These are phyloP conservation scores for Penicillium sp. DNA, from an alignment of 2,329 filamentous ascomycete species.

Conservation along the genomic window DNA sequence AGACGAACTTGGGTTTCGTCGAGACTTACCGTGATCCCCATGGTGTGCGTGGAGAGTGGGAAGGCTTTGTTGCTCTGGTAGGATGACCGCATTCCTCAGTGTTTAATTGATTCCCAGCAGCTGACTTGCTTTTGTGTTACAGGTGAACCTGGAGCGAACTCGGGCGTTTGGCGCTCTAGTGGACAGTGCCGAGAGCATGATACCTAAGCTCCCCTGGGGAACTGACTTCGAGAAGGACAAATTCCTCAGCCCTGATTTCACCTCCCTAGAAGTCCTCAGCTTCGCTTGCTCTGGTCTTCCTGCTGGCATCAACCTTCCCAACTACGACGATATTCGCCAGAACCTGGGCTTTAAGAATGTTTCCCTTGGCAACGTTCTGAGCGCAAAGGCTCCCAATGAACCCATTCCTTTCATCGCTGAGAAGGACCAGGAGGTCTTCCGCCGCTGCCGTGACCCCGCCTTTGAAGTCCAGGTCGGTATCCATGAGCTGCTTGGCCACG, in stretches of 20 bases:
- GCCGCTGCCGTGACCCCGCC: constrained; percentile 79
- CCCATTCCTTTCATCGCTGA: constrained; percentile 87
- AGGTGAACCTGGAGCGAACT: constrained; percentile 85
- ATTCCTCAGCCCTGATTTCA: constrained; percentile 94
- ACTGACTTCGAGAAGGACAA: constrained; percentile 93
- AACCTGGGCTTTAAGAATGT: constrained; percentile 70
- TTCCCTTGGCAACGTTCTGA: constrained; percentile 88
- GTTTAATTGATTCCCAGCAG: not conserved
- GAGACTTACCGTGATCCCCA: constrained; percentile 85
- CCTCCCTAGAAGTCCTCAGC: constrained; percentile 85
- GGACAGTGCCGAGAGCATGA: constrained; percentile 75
- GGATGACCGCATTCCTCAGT: constrained; percentile 9
- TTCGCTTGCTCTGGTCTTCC: constrained; percentile 70
- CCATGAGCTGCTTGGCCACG: constrained; percentile 86
- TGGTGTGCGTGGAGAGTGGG: constrained; percentile 80
- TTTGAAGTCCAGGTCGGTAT: constrained; percentile 97
- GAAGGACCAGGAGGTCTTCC: constrained; percentile 75
- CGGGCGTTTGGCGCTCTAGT: constrained; percentile 85
- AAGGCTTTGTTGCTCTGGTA: constrained; percentile 74
- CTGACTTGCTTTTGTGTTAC: constrained; percentile 38
- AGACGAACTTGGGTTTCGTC: constrained; percentile 81
- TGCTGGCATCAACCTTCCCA: constrained; percentile 62
- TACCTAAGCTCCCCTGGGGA: constrained; percentile 86
- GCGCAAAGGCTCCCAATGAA: constrained; percentile 89
- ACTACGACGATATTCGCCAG: constrained; percentile 63